These are phyloP conservation scores for Laguncularia racemosa DNA, from an alignment of 345 rosid genomes.

Conservation along the genomic window DNA sequence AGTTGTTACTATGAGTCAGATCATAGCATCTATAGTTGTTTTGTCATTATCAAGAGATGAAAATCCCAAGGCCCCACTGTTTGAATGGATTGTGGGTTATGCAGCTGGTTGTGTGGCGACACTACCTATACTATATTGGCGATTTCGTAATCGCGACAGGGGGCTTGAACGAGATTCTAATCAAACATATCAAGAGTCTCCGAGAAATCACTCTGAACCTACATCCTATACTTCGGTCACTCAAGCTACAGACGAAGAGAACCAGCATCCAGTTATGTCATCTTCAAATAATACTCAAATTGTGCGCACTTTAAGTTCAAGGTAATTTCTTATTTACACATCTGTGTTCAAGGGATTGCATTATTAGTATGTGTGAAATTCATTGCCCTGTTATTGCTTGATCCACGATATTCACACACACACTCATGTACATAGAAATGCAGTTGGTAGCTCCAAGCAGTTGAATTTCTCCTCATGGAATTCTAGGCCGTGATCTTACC, in stretches of 20 bases:
- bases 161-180: conserved; percentile 32
- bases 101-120: conserved; percentile 75
- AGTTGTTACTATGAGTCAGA: conserved; percentile 59
- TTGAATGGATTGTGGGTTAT: conserved; percentile 79
- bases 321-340: conserved; percentile 23
- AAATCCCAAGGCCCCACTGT: conserved; percentile 71
- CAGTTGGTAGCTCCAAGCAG: too few relatives aligned
- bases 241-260: conserved; percentile 54
- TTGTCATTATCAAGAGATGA: conserved; percentile 57
- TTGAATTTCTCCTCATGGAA: too few relatives aligned
- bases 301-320: conserved; percentile 28
- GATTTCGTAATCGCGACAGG: conserved; percentile 43
- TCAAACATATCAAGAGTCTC: conserved; percentile 31
- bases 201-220: conserved; percentile 33
- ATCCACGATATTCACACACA: not conserved
- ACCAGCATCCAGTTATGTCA: conserved; percentile 17
- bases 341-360: too few relatives aligned
- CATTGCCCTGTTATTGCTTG: not conserved
- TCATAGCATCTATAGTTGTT: conserved; percentile 70
- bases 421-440: too few relatives aligned
- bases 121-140: conserved; percentile 81
- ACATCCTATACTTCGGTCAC: conserved; percentile 51
- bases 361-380: not conserved
- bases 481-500: too few relatives aligned
- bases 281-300: conserved; percentile 23